Percentiles rank a stretch among this genome's conserved stretches.
Evolutionary conservation across 108 stramenopile genomes (phyloP).

Genomic region (Phaeodactylum tricornutum): DNA sequence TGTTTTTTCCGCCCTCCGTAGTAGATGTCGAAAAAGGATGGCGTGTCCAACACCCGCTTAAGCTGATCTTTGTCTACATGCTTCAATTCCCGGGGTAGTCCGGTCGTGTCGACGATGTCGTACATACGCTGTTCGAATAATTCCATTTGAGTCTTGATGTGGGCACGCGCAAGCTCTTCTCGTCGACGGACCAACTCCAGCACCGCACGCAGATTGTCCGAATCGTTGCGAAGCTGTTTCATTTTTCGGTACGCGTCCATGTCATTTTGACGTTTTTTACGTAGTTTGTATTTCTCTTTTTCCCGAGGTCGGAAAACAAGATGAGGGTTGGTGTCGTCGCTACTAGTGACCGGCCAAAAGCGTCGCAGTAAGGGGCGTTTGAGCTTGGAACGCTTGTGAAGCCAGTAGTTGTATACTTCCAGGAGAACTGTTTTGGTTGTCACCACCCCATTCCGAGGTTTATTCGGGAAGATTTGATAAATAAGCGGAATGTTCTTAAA

Average conservation of each 20-base stretch:
- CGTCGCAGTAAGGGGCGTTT: slow-evolving; percentile 82
- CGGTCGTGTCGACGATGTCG: slow-evolving; percentile 60
- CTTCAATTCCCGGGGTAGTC: slow-evolving; percentile 26
- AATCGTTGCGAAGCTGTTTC: slow-evolving; percentile 70
- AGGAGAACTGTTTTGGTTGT: slow-evolving; percentile 40
- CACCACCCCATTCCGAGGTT: slow-evolving; percentile 24
- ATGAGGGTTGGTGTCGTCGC: slow-evolving; percentile 91
- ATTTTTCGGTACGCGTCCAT: slow-evolving; percentile 84
- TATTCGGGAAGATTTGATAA: slow-evolving; percentile 39
- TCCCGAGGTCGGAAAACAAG: slow-evolving; percentile 89
- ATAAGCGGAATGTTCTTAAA: slow-evolving; percentile 42
- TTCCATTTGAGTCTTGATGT: slow-evolving; percentile 47
- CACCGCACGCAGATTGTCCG: slow-evolving; percentile 53
- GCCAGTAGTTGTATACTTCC: slow-evolving; percentile 84
- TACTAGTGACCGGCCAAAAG: slow-evolving; percentile 86
- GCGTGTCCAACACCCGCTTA: slow-evolving; percentile 31
- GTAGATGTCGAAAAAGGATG: slow-evolving; percentile 45
- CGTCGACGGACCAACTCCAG: slow-evolving; percentile 48
- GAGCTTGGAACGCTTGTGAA: slow-evolving; percentile 76
- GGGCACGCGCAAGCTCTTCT: slow-evolving; percentile 49
- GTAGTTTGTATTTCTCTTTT: slow-evolving; percentile 92
- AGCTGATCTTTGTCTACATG: slow-evolving; percentile 19
- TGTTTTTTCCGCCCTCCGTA: slow-evolving; percentile 15
- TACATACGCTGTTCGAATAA: slow-evolving; percentile 51
- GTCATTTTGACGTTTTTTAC: slow-evolving; percentile 91